Evolutionary conservation across 495 filamentous ascomycete genomes (phyloP).

Genomic region (Darksidea phi): DNA sequence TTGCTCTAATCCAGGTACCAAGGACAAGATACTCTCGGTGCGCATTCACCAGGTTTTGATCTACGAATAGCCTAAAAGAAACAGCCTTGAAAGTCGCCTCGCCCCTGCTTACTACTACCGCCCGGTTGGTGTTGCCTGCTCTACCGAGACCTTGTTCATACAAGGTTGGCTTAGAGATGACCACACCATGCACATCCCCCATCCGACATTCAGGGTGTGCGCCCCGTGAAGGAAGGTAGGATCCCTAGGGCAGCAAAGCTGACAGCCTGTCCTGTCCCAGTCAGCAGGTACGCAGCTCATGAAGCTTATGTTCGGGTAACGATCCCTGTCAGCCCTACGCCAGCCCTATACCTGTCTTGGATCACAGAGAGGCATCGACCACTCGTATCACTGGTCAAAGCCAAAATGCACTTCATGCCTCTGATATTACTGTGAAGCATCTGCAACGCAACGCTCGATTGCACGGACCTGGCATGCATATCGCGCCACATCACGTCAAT

Average conservation of each 20-base stretch:
- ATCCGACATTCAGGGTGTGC: background rate
- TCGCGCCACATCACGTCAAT: too few species aligned
- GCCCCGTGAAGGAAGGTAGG: background rate
- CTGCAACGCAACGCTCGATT: background rate
- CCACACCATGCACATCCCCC: background rate
- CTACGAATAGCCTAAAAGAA: background rate
- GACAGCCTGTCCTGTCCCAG: background rate
- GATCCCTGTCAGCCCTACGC: constrained; percentile 18
- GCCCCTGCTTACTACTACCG: constrained; percentile 13
- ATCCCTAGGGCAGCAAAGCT: background rate
- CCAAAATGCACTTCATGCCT: constrained; percentile 3
- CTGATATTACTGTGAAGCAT: background rate
- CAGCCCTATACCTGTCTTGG: background rate
- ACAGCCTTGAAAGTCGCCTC: constrained; percentile 23
- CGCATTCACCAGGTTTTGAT: background rate
- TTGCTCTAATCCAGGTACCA: too few species aligned
- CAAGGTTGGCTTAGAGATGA: too few species aligned
- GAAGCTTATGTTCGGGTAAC: constrained; percentile 9
- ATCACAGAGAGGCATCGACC: background rate
- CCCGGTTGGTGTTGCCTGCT: constrained; percentile 14
- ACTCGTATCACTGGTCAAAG: background rate
- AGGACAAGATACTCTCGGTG: too few species aligned
- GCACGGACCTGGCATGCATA: background rate
- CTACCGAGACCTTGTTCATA: background rate
- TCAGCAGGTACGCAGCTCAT: background rate